Evolutionary conservation across 306 rosid species (phyloP).

Genomic region (Dalbergia oliveri): DNA sequence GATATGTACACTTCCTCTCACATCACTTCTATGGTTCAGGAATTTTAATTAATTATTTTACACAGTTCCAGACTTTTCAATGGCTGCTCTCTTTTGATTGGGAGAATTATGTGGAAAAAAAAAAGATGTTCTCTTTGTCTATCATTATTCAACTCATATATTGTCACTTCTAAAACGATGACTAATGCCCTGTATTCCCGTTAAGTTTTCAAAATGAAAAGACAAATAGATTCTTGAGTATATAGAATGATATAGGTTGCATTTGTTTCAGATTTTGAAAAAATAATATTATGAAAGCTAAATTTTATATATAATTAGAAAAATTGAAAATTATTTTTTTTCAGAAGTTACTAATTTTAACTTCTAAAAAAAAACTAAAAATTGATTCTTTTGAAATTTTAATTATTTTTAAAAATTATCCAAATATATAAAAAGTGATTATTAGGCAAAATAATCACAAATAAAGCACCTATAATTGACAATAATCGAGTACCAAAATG

Average conservation of each 20-base stretch:
- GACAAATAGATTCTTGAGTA: slow-evolving; percentile 18
- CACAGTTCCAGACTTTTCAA: background rate
- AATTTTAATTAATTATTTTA: background rate
- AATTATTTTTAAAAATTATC: too few species aligned
- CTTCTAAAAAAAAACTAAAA: too few species aligned
- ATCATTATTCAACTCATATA: background rate
- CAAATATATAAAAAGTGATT: too few species aligned
- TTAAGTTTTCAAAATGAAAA: slow-evolving; percentile 41
- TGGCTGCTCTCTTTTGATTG: background rate
- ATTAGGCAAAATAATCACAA: too few species aligned
- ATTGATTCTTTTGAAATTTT: too few species aligned
- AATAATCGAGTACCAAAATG: slow-evolving; percentile 36
- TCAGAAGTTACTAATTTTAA: too few species aligned
- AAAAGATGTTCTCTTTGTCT: too few species aligned
- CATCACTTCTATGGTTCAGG: background rate
- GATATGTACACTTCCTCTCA: background rate
- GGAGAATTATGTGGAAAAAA: background rate
- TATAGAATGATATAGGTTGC: slow-evolving; percentile 32
- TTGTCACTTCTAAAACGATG: background rate
- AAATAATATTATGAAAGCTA: too few species aligned
- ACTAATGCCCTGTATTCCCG: background rate
- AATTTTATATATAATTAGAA: too few species aligned
- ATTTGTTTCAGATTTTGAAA: too few species aligned
- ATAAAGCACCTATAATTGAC: too few species aligned
- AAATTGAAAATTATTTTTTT: too few species aligned